Conservation (phyloP, 495 filamentous ascomycete genomes). For the Lophiotrema nucula region DNA sequence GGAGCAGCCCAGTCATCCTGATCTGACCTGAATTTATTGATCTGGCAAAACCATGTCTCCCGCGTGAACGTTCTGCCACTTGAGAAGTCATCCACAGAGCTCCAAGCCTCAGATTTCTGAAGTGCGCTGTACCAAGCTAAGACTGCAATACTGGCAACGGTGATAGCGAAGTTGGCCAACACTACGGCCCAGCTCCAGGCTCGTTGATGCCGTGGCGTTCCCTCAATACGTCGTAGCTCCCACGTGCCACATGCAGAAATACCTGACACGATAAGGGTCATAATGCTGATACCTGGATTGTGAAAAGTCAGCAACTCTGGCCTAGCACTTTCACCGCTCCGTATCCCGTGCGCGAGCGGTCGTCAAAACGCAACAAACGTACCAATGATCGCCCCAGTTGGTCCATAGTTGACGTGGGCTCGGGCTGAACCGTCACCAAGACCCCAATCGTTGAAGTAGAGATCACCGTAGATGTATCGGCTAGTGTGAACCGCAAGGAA, state of each 20-base stretch:
- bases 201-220: constrained; percentile 4
- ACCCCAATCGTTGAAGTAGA: background rate
- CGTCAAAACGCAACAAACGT: too few relatives aligned
- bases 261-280: background rate
- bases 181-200: constrained; percentile 8
- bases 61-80: background rate
- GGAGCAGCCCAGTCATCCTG: constrained; percentile 15
- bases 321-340: too few relatives aligned
- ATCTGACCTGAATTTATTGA: background rate
- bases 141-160: constrained; percentile 1
- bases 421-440: background rate
- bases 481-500: background rate
- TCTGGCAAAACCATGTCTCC: constrained; percentile 17
- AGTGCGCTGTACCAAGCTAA: constrained; percentile 10
- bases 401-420: background rate
- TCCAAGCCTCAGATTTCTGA: constrained; percentile 4
- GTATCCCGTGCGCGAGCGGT: too few relatives aligned
- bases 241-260: constrained; percentile 7
- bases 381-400: constrained; percentile 7
- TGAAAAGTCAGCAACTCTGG: too few relatives aligned
- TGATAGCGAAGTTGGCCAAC: background rate
- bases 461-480: background rate
- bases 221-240: constrained; percentile 17
- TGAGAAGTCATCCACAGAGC: constrained; percentile 2
- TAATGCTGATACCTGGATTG: constrained; percentile 2